These are phyloP conservation scores for Globisporangium middletonii DNA, from an alignment of 352 stramenopile species.

Conservation along the genomic window DNA sequence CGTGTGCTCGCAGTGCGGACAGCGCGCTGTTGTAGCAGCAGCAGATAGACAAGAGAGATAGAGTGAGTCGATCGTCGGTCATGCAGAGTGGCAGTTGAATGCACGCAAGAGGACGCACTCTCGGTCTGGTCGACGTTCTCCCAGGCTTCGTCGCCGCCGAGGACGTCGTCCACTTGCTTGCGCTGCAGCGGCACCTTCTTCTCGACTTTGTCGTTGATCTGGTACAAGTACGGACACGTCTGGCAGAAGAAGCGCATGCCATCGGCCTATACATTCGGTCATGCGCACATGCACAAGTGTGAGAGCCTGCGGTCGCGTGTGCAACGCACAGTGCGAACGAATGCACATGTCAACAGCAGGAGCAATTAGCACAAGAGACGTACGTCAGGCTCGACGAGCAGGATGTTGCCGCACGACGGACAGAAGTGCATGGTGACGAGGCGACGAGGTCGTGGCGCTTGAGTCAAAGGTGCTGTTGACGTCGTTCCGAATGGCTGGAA, in stretches of 20 bases:
- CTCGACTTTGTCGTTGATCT: slow-evolving; percentile 85
- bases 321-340: slow-evolving; percentile 1
- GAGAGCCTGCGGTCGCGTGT: background rate
- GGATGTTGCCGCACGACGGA: slow-evolving; percentile 85
- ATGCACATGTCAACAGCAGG: background rate
- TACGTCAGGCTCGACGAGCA: slow-evolving; percentile 86
- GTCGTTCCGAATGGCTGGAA: background rate
- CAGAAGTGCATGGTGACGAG: slow-evolving; percentile 79
- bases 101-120: slow-evolving; percentile 33
- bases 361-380: slow-evolving; percentile 7
- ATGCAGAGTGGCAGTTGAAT: background rate
- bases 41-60: background rate
- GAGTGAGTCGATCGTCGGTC: slow-evolving; percentile 2
- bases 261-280: slow-evolving; percentile 42
- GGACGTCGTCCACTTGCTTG: slow-evolving; percentile 98
- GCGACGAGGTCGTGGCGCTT: background rate
- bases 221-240: slow-evolving; percentile 86
- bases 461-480: background rate
- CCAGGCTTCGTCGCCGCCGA: slow-evolving; percentile 96
- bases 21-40: slow-evolving; percentile 54
- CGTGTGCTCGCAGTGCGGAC: slow-evolving; percentile 92
- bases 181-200: slow-evolving; percentile 89
- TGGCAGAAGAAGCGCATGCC: slow-evolving; percentile 90
- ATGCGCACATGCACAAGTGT: slow-evolving; percentile 4
- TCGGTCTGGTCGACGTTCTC: slow-evolving; percentile 98